phyloP scores from a whole-genome alignment of 139 green algal genomes.

The Closterium sp. region DNA sequence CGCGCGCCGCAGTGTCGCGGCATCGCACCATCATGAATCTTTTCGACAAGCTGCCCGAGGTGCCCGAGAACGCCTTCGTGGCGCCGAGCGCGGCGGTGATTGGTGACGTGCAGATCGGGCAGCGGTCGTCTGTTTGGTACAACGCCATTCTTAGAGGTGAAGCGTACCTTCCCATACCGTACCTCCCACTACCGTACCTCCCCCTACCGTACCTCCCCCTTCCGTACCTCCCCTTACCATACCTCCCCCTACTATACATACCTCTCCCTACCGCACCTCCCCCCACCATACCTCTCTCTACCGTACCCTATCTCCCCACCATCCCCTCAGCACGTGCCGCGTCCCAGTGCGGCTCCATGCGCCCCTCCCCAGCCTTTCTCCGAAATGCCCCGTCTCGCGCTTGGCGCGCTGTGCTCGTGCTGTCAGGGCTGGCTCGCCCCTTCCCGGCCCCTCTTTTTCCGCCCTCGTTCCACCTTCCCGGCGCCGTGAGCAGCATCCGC shows the following conservation, averaged over 20 bases:
- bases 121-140: slow-evolving; percentile 87
- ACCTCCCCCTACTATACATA: background rate
- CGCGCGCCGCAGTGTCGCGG: slow-evolving; percentile 66
- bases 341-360: too few species aligned
- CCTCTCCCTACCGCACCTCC: background rate
- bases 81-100: slow-evolving; percentile 82
- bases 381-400: too few species aligned
- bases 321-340: background rate
- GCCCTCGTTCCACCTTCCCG: too few species aligned
- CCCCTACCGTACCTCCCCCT: background rate
- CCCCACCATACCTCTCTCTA: background rate
- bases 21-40: slow-evolving; percentile 71
- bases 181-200: background rate
- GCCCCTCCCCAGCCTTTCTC: too few species aligned
- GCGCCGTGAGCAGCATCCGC: too few species aligned
- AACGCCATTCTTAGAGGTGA: slow-evolving; percentile 79
- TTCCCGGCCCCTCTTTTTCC: too few species aligned
- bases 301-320: background rate
- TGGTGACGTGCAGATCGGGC: slow-evolving; percentile 80
- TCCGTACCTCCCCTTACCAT: background rate
- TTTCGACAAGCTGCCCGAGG: slow-evolving; percentile 59
- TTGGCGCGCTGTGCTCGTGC: too few species aligned
- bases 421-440: too few species aligned
- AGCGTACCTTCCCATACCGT: background rate
- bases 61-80: slow-evolving; percentile 75